Evolutionary conservation across 2,329 filamentous ascomycete genomes (phyloP).

Genomic region (Fusarium incarnatum): DNA sequence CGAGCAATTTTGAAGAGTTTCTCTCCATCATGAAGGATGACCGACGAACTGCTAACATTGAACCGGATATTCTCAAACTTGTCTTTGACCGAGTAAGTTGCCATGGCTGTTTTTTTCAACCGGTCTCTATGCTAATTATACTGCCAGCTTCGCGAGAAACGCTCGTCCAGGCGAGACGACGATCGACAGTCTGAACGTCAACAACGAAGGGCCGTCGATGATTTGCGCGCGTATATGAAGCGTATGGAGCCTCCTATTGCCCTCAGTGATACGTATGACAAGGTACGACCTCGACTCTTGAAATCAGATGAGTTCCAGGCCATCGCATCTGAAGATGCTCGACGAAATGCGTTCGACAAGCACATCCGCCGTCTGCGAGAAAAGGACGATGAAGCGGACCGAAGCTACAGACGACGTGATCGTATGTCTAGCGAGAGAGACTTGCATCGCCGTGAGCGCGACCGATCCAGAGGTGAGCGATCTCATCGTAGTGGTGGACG

Average conservation of each 20-base stretch:
- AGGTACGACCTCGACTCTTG: slow-evolving; percentile 82
- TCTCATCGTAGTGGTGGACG: slow-evolving; percentile 69
- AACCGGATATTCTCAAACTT: slow-evolving; percentile 79
- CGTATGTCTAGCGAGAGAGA: slow-evolving; percentile 65
- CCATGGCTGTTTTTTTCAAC: not conserved
- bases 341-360: slow-evolving; percentile 89
- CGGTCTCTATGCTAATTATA: slow-evolving; percentile 6
- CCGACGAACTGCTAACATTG: slow-evolving; percentile 87
- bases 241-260: slow-evolving; percentile 87
- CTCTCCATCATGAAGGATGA: slow-evolving; percentile 84
- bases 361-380: slow-evolving; percentile 90
- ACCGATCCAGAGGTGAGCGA: slow-evolving; percentile 69
- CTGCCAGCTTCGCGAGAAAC: slow-evolving; percentile 82
- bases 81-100: slow-evolving; percentile 82
- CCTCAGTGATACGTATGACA: slow-evolving; percentile 86
- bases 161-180: slow-evolving; percentile 81
- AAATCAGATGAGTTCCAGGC: slow-evolving; percentile 87
- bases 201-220: slow-evolving; percentile 85
- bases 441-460: slow-evolving; percentile 71
- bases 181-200: slow-evolving; percentile 87
- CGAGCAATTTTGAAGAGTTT: slow-evolving; percentile 92
- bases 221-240: slow-evolving; percentile 87
- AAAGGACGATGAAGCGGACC: slow-evolving; percentile 85
- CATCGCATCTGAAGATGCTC: slow-evolving; percentile 83
- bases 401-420: slow-evolving; percentile 68